Conservation (phyloP, 176 grass and related monocot genomes). For the Paspalum vaginatum region DNA sequence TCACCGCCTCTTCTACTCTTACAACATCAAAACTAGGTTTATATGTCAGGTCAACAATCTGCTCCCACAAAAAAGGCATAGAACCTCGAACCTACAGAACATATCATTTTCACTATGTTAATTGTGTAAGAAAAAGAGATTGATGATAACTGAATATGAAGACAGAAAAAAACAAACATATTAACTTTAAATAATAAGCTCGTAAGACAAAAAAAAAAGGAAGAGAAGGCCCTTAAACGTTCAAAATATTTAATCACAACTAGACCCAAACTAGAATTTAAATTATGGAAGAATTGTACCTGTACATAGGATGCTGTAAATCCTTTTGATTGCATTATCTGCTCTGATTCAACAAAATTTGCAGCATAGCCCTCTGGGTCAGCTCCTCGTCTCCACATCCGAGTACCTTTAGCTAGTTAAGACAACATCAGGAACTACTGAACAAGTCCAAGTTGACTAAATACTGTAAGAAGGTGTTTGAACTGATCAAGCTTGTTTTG, state of each 20-base stretch:
- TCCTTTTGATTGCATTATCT: slow-evolving; percentile 80
- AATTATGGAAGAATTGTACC: slow-evolving; percentile 43
- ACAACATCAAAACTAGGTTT: slow-evolving; percentile 85
- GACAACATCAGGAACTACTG: neutral
- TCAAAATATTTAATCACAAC: slow-evolving; percentile 20
- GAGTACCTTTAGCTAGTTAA: slow-evolving; percentile 66
- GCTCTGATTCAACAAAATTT: slow-evolving; percentile 91
- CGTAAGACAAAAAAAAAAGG: neutral
- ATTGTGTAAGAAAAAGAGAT: neutral
- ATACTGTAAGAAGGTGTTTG: neutral
- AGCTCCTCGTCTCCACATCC: slow-evolving; percentile 91
- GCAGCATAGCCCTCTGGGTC: slow-evolving; percentile 82
- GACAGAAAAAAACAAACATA: neutral
- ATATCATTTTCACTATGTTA: neutral
- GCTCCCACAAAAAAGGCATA: slow-evolving; percentile 89
- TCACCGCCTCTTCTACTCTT: slow-evolving; percentile 76
- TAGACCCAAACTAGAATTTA: too few species aligned
- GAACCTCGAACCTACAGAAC: slow-evolving; percentile 81
- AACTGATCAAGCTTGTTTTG: slow-evolving; percentile 8
- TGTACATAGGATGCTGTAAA: slow-evolving; percentile 89
- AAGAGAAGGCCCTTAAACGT: neutral
- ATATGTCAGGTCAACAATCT: slow-evolving; percentile 95
- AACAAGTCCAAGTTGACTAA: neutral
- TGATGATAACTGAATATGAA: neutral
- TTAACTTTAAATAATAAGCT: neutral